Conservation (phyloP, 352 stramenopile species). For the Lagenidium giganteum region DNA sequence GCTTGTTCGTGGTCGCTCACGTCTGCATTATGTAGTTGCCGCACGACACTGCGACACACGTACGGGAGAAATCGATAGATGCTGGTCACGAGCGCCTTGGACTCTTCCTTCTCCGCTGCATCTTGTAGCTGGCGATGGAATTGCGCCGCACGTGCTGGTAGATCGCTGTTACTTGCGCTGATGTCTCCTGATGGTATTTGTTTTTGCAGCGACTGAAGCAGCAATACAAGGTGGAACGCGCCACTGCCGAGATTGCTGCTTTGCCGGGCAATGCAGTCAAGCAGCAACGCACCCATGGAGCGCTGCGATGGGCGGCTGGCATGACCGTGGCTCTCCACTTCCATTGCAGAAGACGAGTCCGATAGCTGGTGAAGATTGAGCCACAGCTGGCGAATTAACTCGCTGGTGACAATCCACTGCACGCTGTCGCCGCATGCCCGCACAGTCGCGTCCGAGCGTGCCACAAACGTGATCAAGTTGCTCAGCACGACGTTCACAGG, state of each 20-base stretch:
- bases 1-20: slow-evolving; percentile 9
- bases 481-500: slow-evolving; percentile 9
- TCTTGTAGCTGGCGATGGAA: slow-evolving; percentile 14
- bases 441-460: slow-evolving; percentile 27
- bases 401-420: slow-evolving; percentile 54
- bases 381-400: slow-evolving; percentile 29
- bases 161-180: no score
- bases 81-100: slow-evolving; percentile 23
- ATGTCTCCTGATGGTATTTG: no score
- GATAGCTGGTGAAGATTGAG: slow-evolving; percentile 15
- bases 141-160: neutral
- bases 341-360: no score
- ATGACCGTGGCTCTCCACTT: no score
- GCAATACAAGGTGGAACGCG: slow-evolving; percentile 7
- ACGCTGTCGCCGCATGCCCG: slow-evolving; percentile 46
- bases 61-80: slow-evolving; percentile 53
- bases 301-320: no score
- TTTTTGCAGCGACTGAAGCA: slow-evolving; percentile 15
- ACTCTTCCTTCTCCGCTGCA: slow-evolving; percentile 17
- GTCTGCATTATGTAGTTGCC: no score
- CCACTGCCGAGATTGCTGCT: slow-evolving; percentile 4
- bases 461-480: slow-evolving; percentile 28
- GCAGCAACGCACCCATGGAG: no score
- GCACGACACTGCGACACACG: slow-evolving; percentile 37
- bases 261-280: slow-evolving; percentile 3